Base-by-base conservation (phyloP, 768 basidiomycete genomes). In the Suillus hirtellus region DNA sequence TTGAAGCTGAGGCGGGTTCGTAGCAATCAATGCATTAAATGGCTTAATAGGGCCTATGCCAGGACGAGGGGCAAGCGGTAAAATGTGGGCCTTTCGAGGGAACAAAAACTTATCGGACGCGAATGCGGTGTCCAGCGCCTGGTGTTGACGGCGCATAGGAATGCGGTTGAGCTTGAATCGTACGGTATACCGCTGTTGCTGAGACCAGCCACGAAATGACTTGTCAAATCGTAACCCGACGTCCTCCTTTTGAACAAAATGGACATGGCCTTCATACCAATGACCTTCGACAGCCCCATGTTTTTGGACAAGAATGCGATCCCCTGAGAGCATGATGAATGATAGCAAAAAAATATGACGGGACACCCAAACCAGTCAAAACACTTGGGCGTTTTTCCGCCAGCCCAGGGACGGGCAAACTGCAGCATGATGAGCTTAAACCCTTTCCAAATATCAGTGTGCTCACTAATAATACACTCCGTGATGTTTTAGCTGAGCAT, bases 331-430 rank as follows among this genome's bases (percentile, higher is more conserved):
- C 21, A 42, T 5, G 9, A 11, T 38, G 31, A 42, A 43, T 63
- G 9, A 63, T 9, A 24, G 31, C 19, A 21, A 27, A 38, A 56
- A 66, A 15, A 62, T 55, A 60, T 64, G 70, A 64, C 63, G 75
- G 75, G 59, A 81, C 79, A 63, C 69, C 79, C 70, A 82, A 78
- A 59, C 86, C 86, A 19, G 85, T 78, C 19, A 86, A 76, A 17
- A 88, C 84, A 24, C 82, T 84, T 0, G 86, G 86, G 4, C 86
- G 77, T 56, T 83, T 82, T 72, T 87, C 85, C 2, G 82, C 84
- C 1, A 87, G 74, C 6, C 86, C 86, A 38, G 82, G 77, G 10
- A 89, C 85, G 38, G 73, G 62, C 6, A 88, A 72, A 31, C 85
- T 87, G 44, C 10, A 58, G 11, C 4, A 40, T 11, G 5, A 58